A percentile compares a stretch with the other conserved stretches of the same genome.
Conservation (phyloP, 176 grass and related monocot species). For the Dactylis glomerata region DNA sequence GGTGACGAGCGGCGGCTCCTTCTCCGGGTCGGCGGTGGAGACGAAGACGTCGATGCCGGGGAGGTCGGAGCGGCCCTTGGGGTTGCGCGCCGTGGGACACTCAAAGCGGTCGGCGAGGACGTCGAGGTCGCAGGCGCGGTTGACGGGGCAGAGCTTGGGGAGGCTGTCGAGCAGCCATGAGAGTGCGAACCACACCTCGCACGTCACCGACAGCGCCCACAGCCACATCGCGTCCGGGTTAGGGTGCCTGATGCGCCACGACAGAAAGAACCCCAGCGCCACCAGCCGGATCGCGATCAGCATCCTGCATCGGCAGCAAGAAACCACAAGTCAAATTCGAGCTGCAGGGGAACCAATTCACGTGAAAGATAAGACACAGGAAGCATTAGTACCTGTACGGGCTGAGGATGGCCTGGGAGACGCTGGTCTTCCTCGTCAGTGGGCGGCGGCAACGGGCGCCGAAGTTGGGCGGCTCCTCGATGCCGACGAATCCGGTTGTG, state of each 20-base stretch:
- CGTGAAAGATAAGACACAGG: no score
- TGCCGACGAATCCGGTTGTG: conserved; percentile 53
- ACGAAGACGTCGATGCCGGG: conserved; percentile 84
- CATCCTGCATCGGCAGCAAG: conserved; percentile 40
- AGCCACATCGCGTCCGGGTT: conserved; percentile 83
- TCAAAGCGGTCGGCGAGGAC: conserved; percentile 78
- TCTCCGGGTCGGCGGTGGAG: conserved; percentile 88
- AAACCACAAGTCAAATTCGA: background rate
- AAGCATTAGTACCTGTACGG: conserved; percentile 66
- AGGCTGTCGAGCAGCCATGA: conserved; percentile 97
- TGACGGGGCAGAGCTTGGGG: conserved; percentile 76
- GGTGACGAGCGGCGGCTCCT: conserved; percentile 87
- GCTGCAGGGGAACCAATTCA: background rate
- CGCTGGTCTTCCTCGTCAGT: conserved; percentile 69
- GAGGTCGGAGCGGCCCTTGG: conserved; percentile 85
- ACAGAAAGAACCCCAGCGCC: conserved; percentile 77
- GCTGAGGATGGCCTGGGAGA: conserved; percentile 85
- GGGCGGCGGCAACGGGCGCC: conserved; percentile 58
- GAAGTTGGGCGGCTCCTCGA: conserved; percentile 84
- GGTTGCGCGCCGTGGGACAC: conserved; percentile 64
- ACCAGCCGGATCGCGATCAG: conserved; percentile 66
- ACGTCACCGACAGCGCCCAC: conserved; percentile 73
- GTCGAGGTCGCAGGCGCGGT: conserved; percentile 69
- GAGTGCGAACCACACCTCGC: conserved; percentile 95
- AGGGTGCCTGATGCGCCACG: conserved; percentile 79